Evolutionary conservation across 495 filamentous ascomycete species (phyloP), one percentile per base, ranked within the genome.

Genomic region (Halenospora varia): DNA sequence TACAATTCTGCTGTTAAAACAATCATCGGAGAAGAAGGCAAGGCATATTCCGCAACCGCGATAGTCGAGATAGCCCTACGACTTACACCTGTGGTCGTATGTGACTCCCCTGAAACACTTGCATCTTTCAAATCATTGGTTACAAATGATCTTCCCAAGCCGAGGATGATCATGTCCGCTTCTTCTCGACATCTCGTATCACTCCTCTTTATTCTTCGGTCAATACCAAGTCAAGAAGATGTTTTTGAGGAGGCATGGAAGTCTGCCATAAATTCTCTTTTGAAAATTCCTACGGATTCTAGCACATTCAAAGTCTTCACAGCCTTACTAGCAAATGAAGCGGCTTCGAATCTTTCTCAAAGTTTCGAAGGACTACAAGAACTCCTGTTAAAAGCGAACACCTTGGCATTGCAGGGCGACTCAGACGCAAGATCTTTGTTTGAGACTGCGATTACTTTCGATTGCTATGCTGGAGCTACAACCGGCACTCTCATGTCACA

Each of bases 31-130:
- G 76, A 88, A 48, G 88, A 92, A 60, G 90, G 89, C 45, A 94
- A 94, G 64, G 88, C 90, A 0, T 96, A 89, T 62, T 89, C 87
- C 13, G 87, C 87, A 13, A 88, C 91, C 18, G 80, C 80, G 3
- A 76, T 84, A 2, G 65, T 94, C 2, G 76, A 82, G 57, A 71
- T 76, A 41, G 75, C 73, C 51, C 61, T 68, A n/a, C 25, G 52
- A 19, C 41, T 56, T 9, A 25, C 51, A 13, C 62, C 62, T 15
- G 22, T 11, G 6, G 25, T 65, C 0, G 42, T 59, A 15, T 3
- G 23, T 1, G 25, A 55, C 20, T 48, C 45, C 0, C 25, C 41
- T 1, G 25, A 47, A 3, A 55, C 39, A 10, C 10, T 60, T 18
- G 47, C 49, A 6, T 19, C 19, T 23, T 39, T 65, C 13, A 40